Evolutionary conservation across 345 rosid species (phyloP), one percentile per base, ranked within the genome.

Genomic region (Raphanus sativus): DNA sequence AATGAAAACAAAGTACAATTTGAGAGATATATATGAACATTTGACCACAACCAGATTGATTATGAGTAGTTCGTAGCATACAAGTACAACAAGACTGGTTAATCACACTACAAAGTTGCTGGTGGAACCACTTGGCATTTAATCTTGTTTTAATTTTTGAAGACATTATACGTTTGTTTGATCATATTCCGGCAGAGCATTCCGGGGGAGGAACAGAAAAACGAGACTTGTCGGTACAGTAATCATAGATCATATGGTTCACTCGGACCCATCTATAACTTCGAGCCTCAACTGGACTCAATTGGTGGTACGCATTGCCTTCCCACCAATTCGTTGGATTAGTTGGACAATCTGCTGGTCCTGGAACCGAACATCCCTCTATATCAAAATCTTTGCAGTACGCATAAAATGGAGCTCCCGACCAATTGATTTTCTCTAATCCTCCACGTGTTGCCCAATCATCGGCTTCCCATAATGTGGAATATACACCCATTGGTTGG

Each of bases 381-480:
- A 92, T 90, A 77, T 91, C 95, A 29, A 94, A 92, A 84, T 92
- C 95, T 82, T 75, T 90, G 84, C 92, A 90, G 56, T 90, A 89
- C 8, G 98, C 92, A 36, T 79, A 80, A 74, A 94, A 94, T 0
- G 97, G 98, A 0, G 98, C 97, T 80, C 86, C 86, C 25, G 85
- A 84, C 98, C 98, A 94, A 76, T 92, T 74, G 16, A 90, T 94
- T 73, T 94, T 92, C 82, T 91, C 97, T 0, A 87, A 69, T 13
- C 98, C 98, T 9, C 98, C 98, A 71, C 97, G 90, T 34, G 97
- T 94, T 2, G 97, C 98, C 98, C 98, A 94, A 62, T 94, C 89
- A 79, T 94, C 98, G 0, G 98, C 97, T 76, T 94, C 95, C 98
- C 98, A 94, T 30, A 94, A 73, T 1, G 98, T 94, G 12, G 98